Conservation (phyloP, 179 eudicot genomes). For the Sideroxylon spinosum region DNA sequence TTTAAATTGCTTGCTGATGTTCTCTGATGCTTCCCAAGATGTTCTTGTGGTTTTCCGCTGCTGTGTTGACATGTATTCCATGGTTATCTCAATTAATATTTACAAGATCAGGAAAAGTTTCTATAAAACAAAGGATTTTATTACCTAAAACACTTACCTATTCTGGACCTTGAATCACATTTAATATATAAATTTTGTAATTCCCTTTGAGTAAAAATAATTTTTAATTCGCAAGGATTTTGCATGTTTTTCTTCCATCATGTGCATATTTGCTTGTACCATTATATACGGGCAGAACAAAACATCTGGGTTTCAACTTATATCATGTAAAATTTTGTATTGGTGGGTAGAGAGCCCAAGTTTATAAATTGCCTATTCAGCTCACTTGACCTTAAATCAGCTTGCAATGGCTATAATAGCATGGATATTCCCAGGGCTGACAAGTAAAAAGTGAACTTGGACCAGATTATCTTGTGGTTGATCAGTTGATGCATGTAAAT, state of each 20-base stretch:
- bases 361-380: not conserved
- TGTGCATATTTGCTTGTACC: not conserved
- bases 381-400: not conserved
- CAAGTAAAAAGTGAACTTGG: not conserved
- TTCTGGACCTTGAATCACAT: too few species aligned
- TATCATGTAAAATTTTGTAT: too few species aligned
- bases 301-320: too few species aligned
- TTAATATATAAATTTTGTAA: too few species aligned
- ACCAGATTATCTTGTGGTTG: not conserved
- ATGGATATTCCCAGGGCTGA: not conserved
- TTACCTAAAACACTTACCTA: not conserved
- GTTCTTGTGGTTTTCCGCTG: constrained; percentile 1
- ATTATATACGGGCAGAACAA: too few species aligned
- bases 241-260: too few species aligned
- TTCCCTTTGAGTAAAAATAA: not conserved
- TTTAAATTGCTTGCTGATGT: not conserved
- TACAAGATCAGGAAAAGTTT: not conserved
- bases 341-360: not conserved
- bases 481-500: not conserved
- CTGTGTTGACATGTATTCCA: not conserved
- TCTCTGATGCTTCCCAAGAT: not conserved
- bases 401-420: not conserved
- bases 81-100: not conserved
- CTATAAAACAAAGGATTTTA: not conserved
- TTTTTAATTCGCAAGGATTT: not conserved